Conservation (phyloP, 129 eudicot genomes). For the Pseudognaphalium luteoalbum region DNA sequence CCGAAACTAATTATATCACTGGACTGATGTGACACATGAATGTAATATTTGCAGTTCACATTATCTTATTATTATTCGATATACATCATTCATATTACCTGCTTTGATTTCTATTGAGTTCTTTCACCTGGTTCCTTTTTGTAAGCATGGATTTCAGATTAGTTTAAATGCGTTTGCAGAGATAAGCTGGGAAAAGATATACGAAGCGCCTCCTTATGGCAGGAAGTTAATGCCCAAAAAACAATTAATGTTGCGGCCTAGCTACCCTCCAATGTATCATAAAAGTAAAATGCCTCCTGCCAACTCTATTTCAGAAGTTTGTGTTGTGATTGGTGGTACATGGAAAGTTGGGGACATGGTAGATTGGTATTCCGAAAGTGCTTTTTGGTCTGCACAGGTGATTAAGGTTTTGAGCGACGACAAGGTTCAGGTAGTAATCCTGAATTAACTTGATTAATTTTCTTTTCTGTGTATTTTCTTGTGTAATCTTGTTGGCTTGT, state of each 20-base stretch:
- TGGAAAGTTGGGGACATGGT: slow-evolving; percentile 72
- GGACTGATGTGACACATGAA: too few relatives aligned
- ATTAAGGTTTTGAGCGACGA: slow-evolving; percentile 39
- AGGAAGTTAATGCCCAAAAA: slow-evolving; percentile 28
- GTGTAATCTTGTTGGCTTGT: background rate
- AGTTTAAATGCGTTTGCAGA: slow-evolving; percentile 36
- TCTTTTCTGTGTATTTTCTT: background rate
- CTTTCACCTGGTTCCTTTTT: background rate
- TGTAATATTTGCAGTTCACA: too few relatives aligned
- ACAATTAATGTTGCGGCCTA: slow-evolving; percentile 60
- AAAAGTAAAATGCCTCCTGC: slow-evolving; percentile 34
- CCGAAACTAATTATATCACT: background rate
- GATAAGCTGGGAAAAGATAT: slow-evolving; percentile 29
- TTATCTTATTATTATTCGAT: background rate
- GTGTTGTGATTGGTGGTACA: slow-evolving; percentile 42
- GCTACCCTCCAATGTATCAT: slow-evolving; percentile 43
- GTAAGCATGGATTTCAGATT: background rate
- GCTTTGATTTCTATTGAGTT: background rate
- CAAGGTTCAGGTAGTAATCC: slow-evolving; percentile 49
- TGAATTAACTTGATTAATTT: too few relatives aligned
- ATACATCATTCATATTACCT: background rate
- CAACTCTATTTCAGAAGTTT: slow-evolving; percentile 39
- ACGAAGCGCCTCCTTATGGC: slow-evolving; percentile 35
- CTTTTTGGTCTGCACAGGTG: slow-evolving; percentile 68
- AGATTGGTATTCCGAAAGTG: slow-evolving; percentile 43